A percentile compares a stretch with the other conserved stretches of the same genome.
Conservation (phyloP, 495 filamentous ascomycete species). For the Articulospora tetracladia region DNA sequence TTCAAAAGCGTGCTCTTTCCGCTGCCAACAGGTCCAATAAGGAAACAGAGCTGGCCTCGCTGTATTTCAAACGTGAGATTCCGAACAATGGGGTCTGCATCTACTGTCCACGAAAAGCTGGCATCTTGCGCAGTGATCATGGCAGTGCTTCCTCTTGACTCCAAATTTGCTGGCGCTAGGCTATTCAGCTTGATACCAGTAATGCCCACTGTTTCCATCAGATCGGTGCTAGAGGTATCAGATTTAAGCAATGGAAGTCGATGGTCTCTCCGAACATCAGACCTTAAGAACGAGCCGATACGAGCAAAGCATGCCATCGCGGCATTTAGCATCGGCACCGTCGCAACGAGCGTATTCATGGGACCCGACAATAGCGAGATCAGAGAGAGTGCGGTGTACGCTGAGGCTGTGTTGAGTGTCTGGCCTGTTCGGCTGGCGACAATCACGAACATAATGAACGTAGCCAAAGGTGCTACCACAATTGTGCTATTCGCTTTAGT, state of each 20-base stretch:
- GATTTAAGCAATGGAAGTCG: slow-evolving; percentile 3
- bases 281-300: slow-evolving; percentile 37
- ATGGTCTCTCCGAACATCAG: slow-evolving; percentile 29
- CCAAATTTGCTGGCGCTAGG: neutral
- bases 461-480: slow-evolving; percentile 28
- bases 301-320: slow-evolving; percentile 35
- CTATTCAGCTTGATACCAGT: slow-evolving; percentile 1
- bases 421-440: slow-evolving; percentile 14
- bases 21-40: slow-evolving; percentile 43
- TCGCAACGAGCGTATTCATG: slow-evolving; percentile 21
- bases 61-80: slow-evolving; percentile 11
- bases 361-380: slow-evolving; percentile 23
- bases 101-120: slow-evolving; percentile 14
- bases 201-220: neutral
- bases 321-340: slow-evolving; percentile 20
- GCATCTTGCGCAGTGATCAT: slow-evolving; percentile 12
- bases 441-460: slow-evolving; percentile 22
- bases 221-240: neutral
- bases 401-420: slow-evolving; percentile 17
- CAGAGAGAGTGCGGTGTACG: slow-evolving; percentile 22
- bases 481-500: slow-evolving; percentile 28
- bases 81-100: neutral
- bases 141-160: neutral
- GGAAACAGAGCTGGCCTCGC: slow-evolving; percentile 10
- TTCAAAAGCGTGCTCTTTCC: slow-evolving; percentile 50